A percentile compares a stretch with the other conserved stretches of the same genome.
phyloP scores from a whole-genome alignment of 1,284 basidiomycete species.

The Irpex lacteus region DNA sequence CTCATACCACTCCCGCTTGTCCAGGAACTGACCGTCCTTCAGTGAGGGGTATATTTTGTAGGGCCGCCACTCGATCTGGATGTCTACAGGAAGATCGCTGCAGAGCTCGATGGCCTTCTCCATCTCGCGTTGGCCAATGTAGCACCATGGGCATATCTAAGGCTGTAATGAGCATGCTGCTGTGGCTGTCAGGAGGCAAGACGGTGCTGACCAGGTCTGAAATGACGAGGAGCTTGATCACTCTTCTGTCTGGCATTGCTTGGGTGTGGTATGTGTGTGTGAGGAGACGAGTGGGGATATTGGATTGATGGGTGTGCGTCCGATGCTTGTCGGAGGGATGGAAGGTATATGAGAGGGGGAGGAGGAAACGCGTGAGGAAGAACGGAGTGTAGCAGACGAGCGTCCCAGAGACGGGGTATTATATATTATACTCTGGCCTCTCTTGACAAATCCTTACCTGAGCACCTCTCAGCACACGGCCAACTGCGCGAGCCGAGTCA shows the following conservation, averaged over 20 bases:
- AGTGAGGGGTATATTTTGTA: constrained; percentile 61
- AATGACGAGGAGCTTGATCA: constrained; percentile 65
- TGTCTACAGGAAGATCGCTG: constrained; percentile 57
- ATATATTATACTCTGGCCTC: constrained; percentile 15
- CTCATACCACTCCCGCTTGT: constrained; percentile 47
- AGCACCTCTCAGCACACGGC: constrained; percentile 5
- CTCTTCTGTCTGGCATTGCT: constrained; percentile 30
- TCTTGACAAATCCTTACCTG: constrained; percentile 14
- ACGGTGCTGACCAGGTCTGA: constrained; percentile 61
- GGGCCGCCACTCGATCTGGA: constrained; percentile 75
- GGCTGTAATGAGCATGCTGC: constrained; percentile 10
- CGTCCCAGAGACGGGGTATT: constrained; percentile 7
- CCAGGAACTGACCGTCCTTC: constrained; percentile 41
- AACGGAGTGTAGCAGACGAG: constrained; percentile 4
- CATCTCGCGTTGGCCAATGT: constrained; percentile 71
- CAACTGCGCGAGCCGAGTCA: constrained; percentile 15
- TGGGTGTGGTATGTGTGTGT: not conserved
- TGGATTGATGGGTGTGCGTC: not conserved
- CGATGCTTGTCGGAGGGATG: constrained; percentile 3
- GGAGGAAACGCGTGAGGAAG: constrained; percentile 6
- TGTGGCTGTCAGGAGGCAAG: constrained; percentile 12
- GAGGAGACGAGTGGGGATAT: constrained; percentile 3
- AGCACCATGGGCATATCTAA: constrained; percentile 73
- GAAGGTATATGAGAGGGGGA: not conserved
- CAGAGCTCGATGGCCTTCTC: constrained; percentile 62